Evolutionary conservation across 148 eudicot genomes (phyloP), one percentile per base, ranked within the genome.

Genomic region (Hydrangea macrophylla): DNA sequence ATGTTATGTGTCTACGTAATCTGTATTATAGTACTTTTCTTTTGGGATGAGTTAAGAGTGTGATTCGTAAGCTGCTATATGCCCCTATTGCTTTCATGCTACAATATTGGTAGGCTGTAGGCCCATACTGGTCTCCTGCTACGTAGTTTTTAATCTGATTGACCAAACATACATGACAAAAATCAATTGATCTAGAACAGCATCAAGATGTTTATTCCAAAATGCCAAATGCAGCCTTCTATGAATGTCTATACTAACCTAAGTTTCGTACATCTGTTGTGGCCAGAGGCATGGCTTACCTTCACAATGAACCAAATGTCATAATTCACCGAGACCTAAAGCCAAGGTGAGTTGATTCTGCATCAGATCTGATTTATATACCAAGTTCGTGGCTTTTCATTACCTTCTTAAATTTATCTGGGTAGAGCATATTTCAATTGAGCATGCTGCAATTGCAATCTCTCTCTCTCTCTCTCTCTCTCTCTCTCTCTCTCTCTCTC

Each of bases 271-370:
- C 68, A 51, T 72, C 48, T 80, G 74, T 28, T 69, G 26, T 74
- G 39, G 25, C 22, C 85, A 90, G 98, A 73, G 98, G 98, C 79
- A 90, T 93, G 92, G 86, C 95, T 45, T 93, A 86, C 85, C 96
- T 93, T 76, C 98, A 93, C 69, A 93, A 82, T 76, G 98, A 93
- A 73, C 98, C 98, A 64, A 90, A 93, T 78, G 98, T 93, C 48
- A 73, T 93, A 25, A 84, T 93, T 71, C 98, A 93, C 76, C 78
- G 98, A 63, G 98, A 93, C 75, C 74, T 93, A 39, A 93, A 93
- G 69, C 98, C 98, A 69, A 90, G 98, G 98, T 88, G 40, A 72
- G 88, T 82, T 35, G 26, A 50, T 23, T 62, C 67, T 56, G 18
- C 6, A 20, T 42, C 61, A 24, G 60, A 37, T 67, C 35, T 55